phyloP scores from a whole-genome alignment of 345 rosid species.

The Crucihimalaya himalaica region DNA sequence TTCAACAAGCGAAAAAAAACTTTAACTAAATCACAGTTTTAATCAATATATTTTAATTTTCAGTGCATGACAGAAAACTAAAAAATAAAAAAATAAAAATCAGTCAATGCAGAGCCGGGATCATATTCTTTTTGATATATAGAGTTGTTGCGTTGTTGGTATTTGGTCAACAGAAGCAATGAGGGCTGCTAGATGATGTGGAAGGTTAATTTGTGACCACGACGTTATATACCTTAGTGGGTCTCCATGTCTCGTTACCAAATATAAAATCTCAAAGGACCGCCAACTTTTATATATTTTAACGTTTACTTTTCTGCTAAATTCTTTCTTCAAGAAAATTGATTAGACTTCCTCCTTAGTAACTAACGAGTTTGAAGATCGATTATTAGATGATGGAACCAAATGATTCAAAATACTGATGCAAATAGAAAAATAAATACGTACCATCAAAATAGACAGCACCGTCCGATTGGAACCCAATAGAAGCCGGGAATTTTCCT shows the following conservation, averaged over 20 bases:
- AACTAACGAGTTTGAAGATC: background rate
- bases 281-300: background rate
- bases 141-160: background rate
- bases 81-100: background rate
- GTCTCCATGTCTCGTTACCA: constrained; percentile 36
- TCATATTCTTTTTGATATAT: background rate
- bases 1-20: background rate
- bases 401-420: background rate
- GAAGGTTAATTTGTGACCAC: constrained; percentile 9
- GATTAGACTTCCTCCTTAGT: background rate
- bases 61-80: background rate
- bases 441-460: constrained; percentile 86
- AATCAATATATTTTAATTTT: background rate
- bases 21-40: background rate
- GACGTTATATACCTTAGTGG: constrained; percentile 37
- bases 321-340: background rate
- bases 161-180: background rate
- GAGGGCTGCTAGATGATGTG: background rate
- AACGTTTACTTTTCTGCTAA: background rate
- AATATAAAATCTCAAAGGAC: background rate
- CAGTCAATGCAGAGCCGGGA: background rate
- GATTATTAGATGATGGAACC: background rate
- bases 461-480: constrained; percentile 87
- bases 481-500: constrained; percentile 78
- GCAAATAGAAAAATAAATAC: background rate